Conservation (phyloP, 768 basidiomycete genomes). For the Lentinula aciculospora region DNA sequence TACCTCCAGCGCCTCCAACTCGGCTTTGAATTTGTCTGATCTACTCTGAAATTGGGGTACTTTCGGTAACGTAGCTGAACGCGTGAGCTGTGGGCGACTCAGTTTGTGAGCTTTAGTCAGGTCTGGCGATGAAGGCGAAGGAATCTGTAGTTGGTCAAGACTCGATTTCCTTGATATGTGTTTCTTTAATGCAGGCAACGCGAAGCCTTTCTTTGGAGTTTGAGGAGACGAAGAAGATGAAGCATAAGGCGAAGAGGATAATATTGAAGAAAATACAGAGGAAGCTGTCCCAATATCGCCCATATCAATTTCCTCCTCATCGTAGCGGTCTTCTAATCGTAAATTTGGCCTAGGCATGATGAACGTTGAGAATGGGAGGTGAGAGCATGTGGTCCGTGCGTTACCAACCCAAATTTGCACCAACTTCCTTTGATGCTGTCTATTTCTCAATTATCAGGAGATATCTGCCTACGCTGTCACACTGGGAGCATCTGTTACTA, state of each 20-base stretch:
- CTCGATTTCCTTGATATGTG: conserved; percentile 15
- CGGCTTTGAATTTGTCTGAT: conserved; percentile 23
- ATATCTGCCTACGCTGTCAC: too few species aligned
- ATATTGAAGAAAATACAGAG: conserved; percentile 5
- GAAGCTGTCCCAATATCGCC: conserved; percentile 1
- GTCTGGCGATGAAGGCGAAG: conserved; percentile 19
- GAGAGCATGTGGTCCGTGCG: not conserved
- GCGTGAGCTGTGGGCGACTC: conserved; percentile 20
- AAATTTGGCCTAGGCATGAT: conserved; percentile 11
- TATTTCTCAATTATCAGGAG: too few species aligned
- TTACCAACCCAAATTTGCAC: too few species aligned
- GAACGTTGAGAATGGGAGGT: not conserved
- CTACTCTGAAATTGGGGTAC: conserved; percentile 26
- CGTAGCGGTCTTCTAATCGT: not conserved
- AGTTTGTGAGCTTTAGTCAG: conserved; percentile 14
- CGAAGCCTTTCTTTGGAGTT: conserved; percentile 3
- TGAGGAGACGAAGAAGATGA: not conserved
- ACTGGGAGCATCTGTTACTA: too few species aligned
- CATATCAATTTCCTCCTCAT: conserved; percentile 9
- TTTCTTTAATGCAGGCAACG: conserved; percentile 2
- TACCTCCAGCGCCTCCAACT: conserved; percentile 39
- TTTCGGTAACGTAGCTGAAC: conserved; percentile 43
- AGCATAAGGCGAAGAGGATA: not conserved
- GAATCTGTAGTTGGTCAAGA: conserved; percentile 13
- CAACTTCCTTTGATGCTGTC: too few species aligned